Evolutionary conservation across 495 filamentous ascomycete genomes (phyloP), one percentile per base, ranked within the genome.

Genomic region (Aspergillus bertholletiae): DNA sequence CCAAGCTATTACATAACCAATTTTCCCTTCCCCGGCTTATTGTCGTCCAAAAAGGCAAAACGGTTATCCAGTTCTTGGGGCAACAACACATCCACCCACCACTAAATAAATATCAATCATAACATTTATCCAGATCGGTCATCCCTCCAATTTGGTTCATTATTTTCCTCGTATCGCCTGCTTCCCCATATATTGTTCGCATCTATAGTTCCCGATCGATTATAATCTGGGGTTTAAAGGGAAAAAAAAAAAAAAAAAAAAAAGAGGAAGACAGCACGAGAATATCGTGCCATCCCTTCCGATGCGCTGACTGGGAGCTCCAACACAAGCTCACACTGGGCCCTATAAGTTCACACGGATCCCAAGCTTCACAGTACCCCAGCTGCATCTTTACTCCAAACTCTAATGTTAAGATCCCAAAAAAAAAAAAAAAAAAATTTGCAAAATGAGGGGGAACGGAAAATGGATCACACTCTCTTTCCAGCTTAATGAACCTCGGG

Each of bases 1-100:
- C 18, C 37, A 40, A 40, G 7, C 37, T 40, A 62, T 63, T 63
- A 63, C 60, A 54, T 63, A 63, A 63, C 55, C 32, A 40, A 22
- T 22, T 52, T 43, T 30, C 39, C 20, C 28, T 49, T 49, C 26
- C 46, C 46, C 46, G 46, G 27, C 46, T 48, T 48, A 48, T 48
- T 48, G 46, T 48, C 46, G 46, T 48, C 37, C 37, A 17, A 40
- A 40, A 40, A 40, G 37, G 37, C 37, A 40, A 40, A 40, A 40
- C 37, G 37, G 37, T 40, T 40, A 40, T 40, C 37, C 37, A 40
- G 15, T 40, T 40, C 37, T 40, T 40, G 37, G 37, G 37, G 37
- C 30, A 32, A 32, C 30, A n/a, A 12, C 30, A 32, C 30, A 32
- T 32, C 3, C 30, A 32, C 9, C 30, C 30, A 32, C 13, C 2